Conservation (phyloP, 352 stramenopile genomes). For the Hyphochytrium catenoides region DNA sequence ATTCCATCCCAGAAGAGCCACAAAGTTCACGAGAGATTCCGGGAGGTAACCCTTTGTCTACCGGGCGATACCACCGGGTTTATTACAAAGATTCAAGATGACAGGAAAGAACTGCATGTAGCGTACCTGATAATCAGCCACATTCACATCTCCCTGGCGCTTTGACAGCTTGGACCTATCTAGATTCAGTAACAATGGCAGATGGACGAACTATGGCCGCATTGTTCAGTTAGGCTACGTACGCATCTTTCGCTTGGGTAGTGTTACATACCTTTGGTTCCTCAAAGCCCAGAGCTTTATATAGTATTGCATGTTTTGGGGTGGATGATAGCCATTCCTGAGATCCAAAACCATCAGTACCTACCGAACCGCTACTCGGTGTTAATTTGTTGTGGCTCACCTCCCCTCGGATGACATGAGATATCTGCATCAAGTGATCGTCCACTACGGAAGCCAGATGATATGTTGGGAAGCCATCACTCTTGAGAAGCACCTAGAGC, state of each 20-base stretch:
- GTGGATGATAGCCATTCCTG: constrained; percentile 73
- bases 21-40: constrained; percentile 90
- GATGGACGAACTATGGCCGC: constrained; percentile 37
- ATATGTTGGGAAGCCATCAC: constrained; percentile 74
- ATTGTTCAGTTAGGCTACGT: not conserved
- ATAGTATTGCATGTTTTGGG: constrained; percentile 68
- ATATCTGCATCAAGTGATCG: constrained; percentile 89
- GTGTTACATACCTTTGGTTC: constrained; percentile 18
- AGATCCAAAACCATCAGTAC: no score
- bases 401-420: constrained; percentile 91
- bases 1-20: constrained; percentile 93
- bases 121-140: constrained; percentile 82
- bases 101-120: not conserved
- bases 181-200: constrained; percentile 85
- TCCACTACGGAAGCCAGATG: constrained; percentile 83
- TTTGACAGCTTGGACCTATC: constrained; percentile 96
- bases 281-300: constrained; percentile 57
- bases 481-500: constrained; percentile 51
- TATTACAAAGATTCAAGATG: not conserved
- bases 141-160: constrained; percentile 85
- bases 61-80: not conserved
- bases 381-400: no score
- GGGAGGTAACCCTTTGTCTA: constrained; percentile 82
- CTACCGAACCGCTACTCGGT: no score
- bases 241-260: not conserved